Evolutionary conservation across 2,329 filamentous ascomycete species (phyloP).

Genomic region (Pezicula neosporulosa): DNA sequence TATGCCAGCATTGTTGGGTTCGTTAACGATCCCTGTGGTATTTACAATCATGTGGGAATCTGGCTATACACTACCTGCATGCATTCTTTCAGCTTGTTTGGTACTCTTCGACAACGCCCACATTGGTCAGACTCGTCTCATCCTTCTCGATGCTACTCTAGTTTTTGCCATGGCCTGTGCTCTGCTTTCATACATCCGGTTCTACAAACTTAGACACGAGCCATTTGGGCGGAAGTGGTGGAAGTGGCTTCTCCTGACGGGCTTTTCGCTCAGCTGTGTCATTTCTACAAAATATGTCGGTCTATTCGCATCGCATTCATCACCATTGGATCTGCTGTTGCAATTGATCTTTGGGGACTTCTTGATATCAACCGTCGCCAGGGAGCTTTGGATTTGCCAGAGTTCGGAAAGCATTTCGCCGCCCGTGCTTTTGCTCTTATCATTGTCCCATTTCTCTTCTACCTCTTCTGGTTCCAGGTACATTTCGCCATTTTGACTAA

Average conservation of each 20-base stretch:
- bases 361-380: conserved; percentile 82
- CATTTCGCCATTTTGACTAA: conserved; percentile 87
- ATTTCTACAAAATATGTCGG: conserved; percentile 99
- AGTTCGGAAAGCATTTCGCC: conserved; percentile 85
- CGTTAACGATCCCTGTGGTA: conserved; percentile 87
- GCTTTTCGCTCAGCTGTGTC: conserved; percentile 91
- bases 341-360: conserved; percentile 93
- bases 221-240: conserved; percentile 97
- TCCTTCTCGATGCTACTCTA: conserved; percentile 89
- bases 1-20: conserved; percentile 86
- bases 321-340: conserved; percentile 89
- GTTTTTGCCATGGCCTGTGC: conserved; percentile 96
- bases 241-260: conserved; percentile 97
- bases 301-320: conserved; percentile 94
- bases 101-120: conserved; percentile 97
- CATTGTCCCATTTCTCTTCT: conserved; percentile 91
- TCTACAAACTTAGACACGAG: conserved; percentile 91
- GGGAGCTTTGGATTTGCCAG: conserved; percentile 73
- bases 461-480: conserved; percentile 99
- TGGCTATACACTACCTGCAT: conserved; percentile 92
- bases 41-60: conserved; percentile 99
- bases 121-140: conserved; percentile 92
- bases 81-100: conserved; percentile 78
- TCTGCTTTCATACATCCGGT: conserved; percentile 90
- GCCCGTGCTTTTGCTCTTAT: conserved; percentile 86